Evolutionary conservation across 257 asterid genomes (phyloP), one percentile per base, ranked within the genome.

Genomic region (Fraxinus quadrangulata): DNA sequence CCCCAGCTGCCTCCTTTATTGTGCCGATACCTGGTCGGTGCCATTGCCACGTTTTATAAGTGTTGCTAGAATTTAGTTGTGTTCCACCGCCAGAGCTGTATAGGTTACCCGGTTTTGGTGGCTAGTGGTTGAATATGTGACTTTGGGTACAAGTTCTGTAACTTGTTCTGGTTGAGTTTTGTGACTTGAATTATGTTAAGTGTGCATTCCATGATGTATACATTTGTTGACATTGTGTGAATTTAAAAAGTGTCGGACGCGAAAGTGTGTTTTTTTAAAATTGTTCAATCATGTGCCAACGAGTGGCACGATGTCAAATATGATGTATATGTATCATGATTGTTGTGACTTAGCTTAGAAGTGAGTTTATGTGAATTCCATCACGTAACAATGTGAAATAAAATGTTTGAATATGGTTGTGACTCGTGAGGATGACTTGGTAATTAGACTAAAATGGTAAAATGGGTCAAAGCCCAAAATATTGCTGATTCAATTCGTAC

Each of bases 1-100:
- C 49, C 39, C 45, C 19, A 77, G 78, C 39, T 79, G 84, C 70
- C 88, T 84, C 17, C 82, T 85, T 67, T 79, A 83, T 74, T 82
- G 88, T 0, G 84, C 81, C 5, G 71, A 85, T 4, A 36, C 81
- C 12, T 9, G 24, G 34, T 73, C 70, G 33, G 47, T 75, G 0
- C 51, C 81, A 7, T 0, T 7, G 66, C 72, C 33, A 11, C 71
- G 65, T 74, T 67, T 34, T 33, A 37, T 12, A 7, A 47, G 26
- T 26, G 30, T 65, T 67, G n/a, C 14, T 45, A 12, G 24, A n/a
- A 49, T 12, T 19, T 42, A 11, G 65, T 54, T 2, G 65, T 26
- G 2, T 56, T 59, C 14, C 28, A 21, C 67, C 13, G 67, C 28
- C 12, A 4, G 23, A 51, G 61, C 61, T 51, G 61, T 14, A 51